These are phyloP conservation scores for Populus trichocarpa DNA, from an alignment of 441 rosid genomes.

Conservation along the genomic window DNA sequence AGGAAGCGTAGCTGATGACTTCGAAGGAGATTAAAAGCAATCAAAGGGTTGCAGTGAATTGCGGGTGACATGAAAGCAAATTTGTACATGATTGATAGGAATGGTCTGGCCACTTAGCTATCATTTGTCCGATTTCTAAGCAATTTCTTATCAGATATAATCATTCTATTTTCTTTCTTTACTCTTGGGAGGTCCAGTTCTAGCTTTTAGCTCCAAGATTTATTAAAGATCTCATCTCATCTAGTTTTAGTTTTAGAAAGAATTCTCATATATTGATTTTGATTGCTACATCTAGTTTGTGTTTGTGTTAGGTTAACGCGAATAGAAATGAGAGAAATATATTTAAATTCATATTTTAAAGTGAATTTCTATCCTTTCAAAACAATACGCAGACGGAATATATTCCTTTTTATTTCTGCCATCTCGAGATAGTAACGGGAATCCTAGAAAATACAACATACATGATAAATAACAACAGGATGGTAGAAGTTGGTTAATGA, in stretches of 20 bases:
- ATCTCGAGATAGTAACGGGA: no score
- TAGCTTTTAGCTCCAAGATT: background rate
- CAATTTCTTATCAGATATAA: slow-evolving; percentile 13
- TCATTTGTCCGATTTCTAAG: slow-evolving; percentile 38
- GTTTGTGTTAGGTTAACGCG: no score
- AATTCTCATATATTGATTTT: no score
- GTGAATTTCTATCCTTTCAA: no score
- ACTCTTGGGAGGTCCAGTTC: background rate
- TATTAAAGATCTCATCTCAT: background rate
- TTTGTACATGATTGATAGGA: slow-evolving; percentile 20
- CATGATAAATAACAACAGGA: background rate
- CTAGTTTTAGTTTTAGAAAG: no score
- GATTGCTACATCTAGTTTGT: no score
- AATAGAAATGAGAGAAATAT: no score
- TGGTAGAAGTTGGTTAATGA: background rate
- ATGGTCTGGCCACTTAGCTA: slow-evolving; percentile 13
- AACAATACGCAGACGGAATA: no score
- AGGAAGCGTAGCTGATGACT: background rate
- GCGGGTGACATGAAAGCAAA: slow-evolving; percentile 20
- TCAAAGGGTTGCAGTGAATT: slow-evolving; percentile 24
- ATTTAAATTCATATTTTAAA: no score
- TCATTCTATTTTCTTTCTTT: background rate
- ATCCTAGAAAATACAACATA: no score
- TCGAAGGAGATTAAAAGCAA: background rate
- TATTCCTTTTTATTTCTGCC: no score